Conservation (phyloP, 2,329 filamentous ascomycete genomes). For the Akanthomyces lecanii region DNA sequence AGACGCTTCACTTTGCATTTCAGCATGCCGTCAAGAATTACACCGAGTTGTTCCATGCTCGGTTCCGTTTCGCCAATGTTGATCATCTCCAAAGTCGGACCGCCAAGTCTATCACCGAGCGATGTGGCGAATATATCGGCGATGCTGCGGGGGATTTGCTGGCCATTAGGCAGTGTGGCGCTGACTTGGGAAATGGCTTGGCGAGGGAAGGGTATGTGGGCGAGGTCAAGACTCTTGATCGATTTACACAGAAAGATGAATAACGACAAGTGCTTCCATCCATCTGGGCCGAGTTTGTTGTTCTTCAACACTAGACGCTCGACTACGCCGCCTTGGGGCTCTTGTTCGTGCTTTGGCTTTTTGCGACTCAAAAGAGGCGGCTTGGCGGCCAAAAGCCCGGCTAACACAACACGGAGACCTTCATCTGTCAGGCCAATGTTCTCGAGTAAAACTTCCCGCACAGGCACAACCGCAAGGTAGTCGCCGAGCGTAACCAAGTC, state of each 20-base stretch:
- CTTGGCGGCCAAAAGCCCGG: constrained; percentile 78
- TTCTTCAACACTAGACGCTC: constrained; percentile 87
- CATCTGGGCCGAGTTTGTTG: constrained; percentile 82
- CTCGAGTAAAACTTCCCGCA: constrained; percentile 80
- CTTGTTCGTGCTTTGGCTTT: constrained; percentile 39
- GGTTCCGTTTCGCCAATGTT: constrained; percentile 77
- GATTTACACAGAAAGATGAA: constrained; percentile 89
- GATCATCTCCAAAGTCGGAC: constrained; percentile 73
- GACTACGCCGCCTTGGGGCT: constrained; percentile 65
- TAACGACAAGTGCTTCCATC: constrained; percentile 86
- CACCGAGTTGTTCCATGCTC: constrained; percentile 64
- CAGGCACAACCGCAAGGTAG: constrained; percentile 88
- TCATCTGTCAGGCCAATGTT: constrained; percentile 85
- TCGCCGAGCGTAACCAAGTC: constrained; percentile 88
- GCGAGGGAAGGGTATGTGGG: constrained; percentile 72
- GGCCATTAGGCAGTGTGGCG: constrained; percentile 30
- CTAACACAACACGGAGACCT: constrained; percentile 78
- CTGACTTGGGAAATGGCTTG: constrained; percentile 30
- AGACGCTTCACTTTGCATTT: constrained; percentile 73
- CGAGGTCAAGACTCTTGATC: constrained; percentile 80
- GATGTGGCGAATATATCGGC: constrained; percentile 69
- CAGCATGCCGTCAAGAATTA: constrained; percentile 77
- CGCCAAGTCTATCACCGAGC: constrained; percentile 71
- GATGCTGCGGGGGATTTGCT: constrained; percentile 31
- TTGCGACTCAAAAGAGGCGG: constrained; percentile 54